A percentile compares a stretch with the other conserved stretches of the same genome.
phyloP scores from a whole-genome alignment of 352 stramenopile genomes.

The Pythium scleroteichum region DNA sequence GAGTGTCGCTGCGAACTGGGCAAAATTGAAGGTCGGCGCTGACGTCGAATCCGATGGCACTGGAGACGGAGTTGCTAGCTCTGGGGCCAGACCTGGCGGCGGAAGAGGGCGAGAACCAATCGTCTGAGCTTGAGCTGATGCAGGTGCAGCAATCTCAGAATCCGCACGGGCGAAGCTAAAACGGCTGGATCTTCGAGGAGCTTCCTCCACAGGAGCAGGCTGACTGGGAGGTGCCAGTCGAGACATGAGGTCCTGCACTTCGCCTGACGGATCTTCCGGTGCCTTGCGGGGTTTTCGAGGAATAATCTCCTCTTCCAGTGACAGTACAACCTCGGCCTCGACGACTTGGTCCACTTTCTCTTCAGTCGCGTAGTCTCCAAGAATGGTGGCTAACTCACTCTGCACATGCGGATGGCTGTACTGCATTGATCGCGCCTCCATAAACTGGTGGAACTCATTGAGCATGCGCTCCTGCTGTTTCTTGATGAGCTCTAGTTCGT shows the following conservation, averaged over 20 bases:
- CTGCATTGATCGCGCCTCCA: constrained; percentile 46
- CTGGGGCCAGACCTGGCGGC: constrained; percentile 13
- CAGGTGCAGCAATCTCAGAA: not conserved
- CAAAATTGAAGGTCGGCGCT: constrained; percentile 29
- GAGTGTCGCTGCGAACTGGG: constrained; percentile 25
- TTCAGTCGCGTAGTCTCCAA: constrained; percentile 45
- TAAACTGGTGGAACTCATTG: constrained; percentile 64
- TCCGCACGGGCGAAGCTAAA: constrained; percentile 56
- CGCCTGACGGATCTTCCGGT: not conserved
- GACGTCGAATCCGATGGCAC: not conserved
- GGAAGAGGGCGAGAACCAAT: not conserved
- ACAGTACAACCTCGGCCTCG: constrained; percentile 58
- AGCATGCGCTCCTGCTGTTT: constrained; percentile 48
- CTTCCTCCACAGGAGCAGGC: constrained; percentile 6
- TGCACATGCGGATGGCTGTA: constrained; percentile 46
- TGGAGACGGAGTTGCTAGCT: not conserved
- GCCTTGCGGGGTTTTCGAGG: constrained; percentile 22
- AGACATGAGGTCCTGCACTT: not conserved
- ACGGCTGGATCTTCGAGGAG: constrained; percentile 38
- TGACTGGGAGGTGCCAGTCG: not conserved
- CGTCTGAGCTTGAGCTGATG: not conserved
- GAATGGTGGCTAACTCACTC: constrained; percentile 37
- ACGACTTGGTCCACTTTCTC: constrained; percentile 52
- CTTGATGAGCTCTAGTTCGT: constrained; percentile 65
- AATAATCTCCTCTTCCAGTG: constrained; percentile 58